Percentiles rank a stretch among this genome's conserved stretches.
phyloP scores from a whole-genome alignment of 2,329 filamentous ascomycete species.

The Fusarium zealandicum region DNA sequence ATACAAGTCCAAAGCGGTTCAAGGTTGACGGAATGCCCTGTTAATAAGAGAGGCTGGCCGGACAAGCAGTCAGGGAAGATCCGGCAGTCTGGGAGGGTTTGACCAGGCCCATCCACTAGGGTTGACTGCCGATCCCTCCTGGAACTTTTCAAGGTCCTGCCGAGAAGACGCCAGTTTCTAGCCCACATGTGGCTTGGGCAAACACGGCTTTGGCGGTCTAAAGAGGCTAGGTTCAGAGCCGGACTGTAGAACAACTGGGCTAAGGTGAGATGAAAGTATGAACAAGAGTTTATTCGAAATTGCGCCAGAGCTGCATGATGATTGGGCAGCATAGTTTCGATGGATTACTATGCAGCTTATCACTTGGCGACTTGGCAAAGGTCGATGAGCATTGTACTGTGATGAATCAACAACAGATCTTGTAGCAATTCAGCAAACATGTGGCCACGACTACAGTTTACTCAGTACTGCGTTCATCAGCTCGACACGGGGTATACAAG shows the following conservation, averaged over 20 bases:
- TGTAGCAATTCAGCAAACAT: too few species aligned
- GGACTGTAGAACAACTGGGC: neutral
- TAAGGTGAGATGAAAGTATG: neutral
- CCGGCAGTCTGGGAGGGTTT: constrained; percentile 5
- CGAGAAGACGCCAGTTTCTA: neutral
- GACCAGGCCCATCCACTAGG: neutral
- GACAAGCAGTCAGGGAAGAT: neutral
- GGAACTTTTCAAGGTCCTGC: neutral
- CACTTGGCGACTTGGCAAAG: neutral
- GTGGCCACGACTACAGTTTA: too few species aligned
- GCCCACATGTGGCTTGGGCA: constrained; percentile 3
- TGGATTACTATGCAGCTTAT: too few species aligned
- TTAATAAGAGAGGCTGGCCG: neutral
- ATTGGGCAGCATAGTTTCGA: too few species aligned
- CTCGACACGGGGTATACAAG: too few species aligned
- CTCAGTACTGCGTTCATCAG: too few species aligned
- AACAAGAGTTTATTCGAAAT: neutral
- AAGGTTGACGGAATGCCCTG: neutral
- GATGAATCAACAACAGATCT: too few species aligned
- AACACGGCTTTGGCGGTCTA: neutral
- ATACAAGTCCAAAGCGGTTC: neutral
- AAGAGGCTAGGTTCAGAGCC: constrained; percentile 2
- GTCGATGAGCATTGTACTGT: neutral
- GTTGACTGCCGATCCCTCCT: constrained; percentile 8
- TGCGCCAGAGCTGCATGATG: neutral